phyloP scores from a whole-genome alignment of 352 stramenopile genomes.

The Phytophthora meadii region DNA sequence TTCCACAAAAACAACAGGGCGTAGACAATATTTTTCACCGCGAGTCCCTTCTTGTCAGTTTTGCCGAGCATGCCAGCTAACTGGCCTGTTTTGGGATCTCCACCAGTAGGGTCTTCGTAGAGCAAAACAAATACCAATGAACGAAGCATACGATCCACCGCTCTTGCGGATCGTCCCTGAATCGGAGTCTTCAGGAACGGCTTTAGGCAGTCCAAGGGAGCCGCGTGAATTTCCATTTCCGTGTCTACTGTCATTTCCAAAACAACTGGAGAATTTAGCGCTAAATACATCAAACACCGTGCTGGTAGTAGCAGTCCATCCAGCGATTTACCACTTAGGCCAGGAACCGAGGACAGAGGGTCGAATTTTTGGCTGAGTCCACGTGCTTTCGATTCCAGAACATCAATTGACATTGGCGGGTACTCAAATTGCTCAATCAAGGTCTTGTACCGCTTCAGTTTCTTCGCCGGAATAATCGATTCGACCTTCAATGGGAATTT shows the following conservation, averaged over 20 bases:
- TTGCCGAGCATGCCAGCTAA: slow-evolving; percentile 44
- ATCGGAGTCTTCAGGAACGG: slow-evolving; percentile 44
- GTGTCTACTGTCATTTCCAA: slow-evolving; percentile 43
- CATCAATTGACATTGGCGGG: slow-evolving; percentile 66
- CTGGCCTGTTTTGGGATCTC: slow-evolving; percentile 36
- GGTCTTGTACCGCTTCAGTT: slow-evolving; percentile 64
- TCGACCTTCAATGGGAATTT: slow-evolving; percentile 56
- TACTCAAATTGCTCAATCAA: slow-evolving; percentile 69
- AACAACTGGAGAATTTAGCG: slow-evolving; percentile 50
- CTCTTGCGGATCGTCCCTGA: slow-evolving; percentile 31
- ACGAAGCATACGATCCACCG: slow-evolving; percentile 50
- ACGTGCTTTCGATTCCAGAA: slow-evolving; percentile 56
- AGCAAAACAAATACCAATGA: slow-evolving; percentile 58
- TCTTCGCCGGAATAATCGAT: slow-evolving; percentile 34
- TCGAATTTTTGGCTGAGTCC: slow-evolving; percentile 69
- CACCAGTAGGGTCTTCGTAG: slow-evolving; percentile 42
- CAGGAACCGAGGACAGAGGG: slow-evolving; percentile 37
- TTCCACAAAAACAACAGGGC: slow-evolving; percentile 63
- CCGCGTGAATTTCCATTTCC: slow-evolving; percentile 31
- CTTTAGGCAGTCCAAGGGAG: slow-evolving; percentile 35
- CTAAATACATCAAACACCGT: slow-evolving; percentile 60
- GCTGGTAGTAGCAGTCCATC: slow-evolving; percentile 45
- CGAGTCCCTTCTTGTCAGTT: slow-evolving; percentile 40
- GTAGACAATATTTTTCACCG: slow-evolving; percentile 62
- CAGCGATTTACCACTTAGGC: slow-evolving; percentile 43